A percentile compares a stretch with the other conserved stretches of the same genome.
phyloP scores from a whole-genome alignment of 371 early-diverging fungal species.

The Rhizomucor pusillus region DNA sequence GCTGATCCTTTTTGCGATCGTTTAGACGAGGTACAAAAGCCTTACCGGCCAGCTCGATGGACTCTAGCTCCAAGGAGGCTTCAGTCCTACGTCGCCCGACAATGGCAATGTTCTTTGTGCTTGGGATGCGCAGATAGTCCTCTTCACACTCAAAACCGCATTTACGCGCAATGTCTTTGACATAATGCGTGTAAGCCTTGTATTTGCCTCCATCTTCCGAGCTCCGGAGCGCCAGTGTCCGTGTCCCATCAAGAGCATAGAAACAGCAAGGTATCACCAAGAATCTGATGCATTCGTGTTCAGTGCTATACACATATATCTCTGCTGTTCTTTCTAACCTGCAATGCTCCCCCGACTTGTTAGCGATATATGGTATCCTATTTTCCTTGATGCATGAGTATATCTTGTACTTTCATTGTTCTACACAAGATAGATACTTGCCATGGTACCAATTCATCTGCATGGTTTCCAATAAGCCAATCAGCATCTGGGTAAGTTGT shows the following conservation, averaged over 20 bases:
- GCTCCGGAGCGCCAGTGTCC: slow-evolving; percentile 36
- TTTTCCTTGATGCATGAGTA: neutral
- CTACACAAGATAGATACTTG: slow-evolving; percentile 17
- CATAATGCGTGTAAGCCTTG: slow-evolving; percentile 67
- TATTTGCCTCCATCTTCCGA: slow-evolving; percentile 62
- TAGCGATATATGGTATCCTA: slow-evolving; percentile 73
- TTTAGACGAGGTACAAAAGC: slow-evolving; percentile 57
- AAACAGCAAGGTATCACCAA: slow-evolving; percentile 85
- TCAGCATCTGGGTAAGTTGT: slow-evolving; percentile 50
- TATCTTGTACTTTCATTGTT: neutral
- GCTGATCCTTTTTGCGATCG: slow-evolving; percentile 57
- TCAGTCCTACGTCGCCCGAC: slow-evolving; percentile 53
- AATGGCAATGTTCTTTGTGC: slow-evolving; percentile 84
- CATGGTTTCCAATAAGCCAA: slow-evolving; percentile 92
- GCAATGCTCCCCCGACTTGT: slow-evolving; percentile 55
- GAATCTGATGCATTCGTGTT: slow-evolving; percentile 42
- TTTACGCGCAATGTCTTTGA: slow-evolving; percentile 49
- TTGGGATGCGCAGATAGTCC: slow-evolving; percentile 83
- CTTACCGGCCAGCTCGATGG: slow-evolving; percentile 29
- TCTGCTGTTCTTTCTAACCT: slow-evolving; percentile 36
- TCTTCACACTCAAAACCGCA: slow-evolving; percentile 66
- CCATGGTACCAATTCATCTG: slow-evolving; percentile 91
- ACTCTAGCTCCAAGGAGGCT: slow-evolving; percentile 15
- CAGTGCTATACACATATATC: slow-evolving; percentile 42
- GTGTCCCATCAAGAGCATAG: slow-evolving; percentile 67